Evolutionary conservation across 2,329 filamentous ascomycete genomes (phyloP).

Genomic region (Xylariaceae sp.): DNA sequence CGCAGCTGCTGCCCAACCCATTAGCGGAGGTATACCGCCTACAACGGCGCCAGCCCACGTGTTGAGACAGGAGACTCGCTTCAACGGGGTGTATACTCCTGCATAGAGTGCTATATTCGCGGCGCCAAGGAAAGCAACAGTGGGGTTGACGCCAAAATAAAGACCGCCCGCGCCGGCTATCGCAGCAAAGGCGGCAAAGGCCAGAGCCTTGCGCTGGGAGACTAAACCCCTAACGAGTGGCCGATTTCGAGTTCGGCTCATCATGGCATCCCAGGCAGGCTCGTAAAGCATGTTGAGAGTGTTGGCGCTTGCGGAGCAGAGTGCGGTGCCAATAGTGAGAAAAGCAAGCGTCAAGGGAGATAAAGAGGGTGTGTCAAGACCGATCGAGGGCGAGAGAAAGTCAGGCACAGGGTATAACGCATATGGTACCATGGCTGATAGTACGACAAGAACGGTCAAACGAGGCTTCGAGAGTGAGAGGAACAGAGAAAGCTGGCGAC

Average conservation of each 20-base stretch:
- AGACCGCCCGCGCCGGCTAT: constrained; percentile 65
- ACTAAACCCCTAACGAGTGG: constrained; percentile 82
- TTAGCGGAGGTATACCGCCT: constrained; percentile 88
- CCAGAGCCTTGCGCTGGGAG: constrained; percentile 62
- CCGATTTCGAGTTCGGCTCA: constrained; percentile 88
- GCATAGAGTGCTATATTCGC: constrained; percentile 88
- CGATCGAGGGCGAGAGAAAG: constrained; percentile 65
- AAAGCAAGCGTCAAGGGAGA: constrained; percentile 89
- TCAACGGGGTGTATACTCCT: constrained; percentile 87
- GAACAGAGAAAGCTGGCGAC: constrained; percentile 70
- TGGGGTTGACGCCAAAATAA: constrained; percentile 90
- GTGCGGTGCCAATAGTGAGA: constrained; percentile 80
- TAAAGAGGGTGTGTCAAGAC: constrained; percentile 67
- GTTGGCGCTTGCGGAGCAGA: constrained; percentile 89
- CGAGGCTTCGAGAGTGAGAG: constrained; percentile 94
- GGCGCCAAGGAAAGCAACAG: constrained; percentile 78
- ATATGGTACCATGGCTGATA: constrained; percentile 87
- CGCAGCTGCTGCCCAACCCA: constrained; percentile 96
- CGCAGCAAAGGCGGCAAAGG: constrained; percentile 76
- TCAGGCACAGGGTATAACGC: constrained; percentile 89
- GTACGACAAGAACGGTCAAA: constrained; percentile 83
- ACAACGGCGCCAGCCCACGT: constrained; percentile 95
- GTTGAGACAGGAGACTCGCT: constrained; percentile 79
- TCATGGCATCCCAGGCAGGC: constrained; percentile 80
- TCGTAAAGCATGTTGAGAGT: constrained; percentile 98